A percentile compares a stretch with the other conserved stretches of the same genome.
phyloP scores from a whole-genome alignment of 164 flowering plant genomes.

The Sedum album region DNA sequence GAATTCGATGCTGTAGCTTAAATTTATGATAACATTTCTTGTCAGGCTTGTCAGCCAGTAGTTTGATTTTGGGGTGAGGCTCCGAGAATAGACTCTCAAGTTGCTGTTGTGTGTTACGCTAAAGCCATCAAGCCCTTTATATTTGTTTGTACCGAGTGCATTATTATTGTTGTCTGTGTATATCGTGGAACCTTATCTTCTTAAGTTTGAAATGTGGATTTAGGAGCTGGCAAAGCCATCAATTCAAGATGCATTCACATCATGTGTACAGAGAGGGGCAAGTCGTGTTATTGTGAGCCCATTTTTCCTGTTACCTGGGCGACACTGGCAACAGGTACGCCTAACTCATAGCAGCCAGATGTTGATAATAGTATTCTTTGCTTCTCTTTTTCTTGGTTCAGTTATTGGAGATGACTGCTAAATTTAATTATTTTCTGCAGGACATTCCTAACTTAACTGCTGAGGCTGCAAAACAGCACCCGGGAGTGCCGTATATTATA shows the following conservation, averaged over 20 bases:
- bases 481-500: slow-evolving; percentile 57
- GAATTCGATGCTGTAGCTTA: background rate
- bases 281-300: slow-evolving; percentile 79
- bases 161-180: background rate
- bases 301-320: slow-evolving; percentile 87
- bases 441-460: slow-evolving; percentile 87
- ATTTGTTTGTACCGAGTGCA: background rate
- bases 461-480: slow-evolving; percentile 86
- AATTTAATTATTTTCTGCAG: slow-evolving; percentile 23
- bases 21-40: background rate
- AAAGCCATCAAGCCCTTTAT: background rate
- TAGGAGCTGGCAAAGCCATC: slow-evolving; percentile 92
- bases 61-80: background rate
- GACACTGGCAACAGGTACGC: slow-evolving; percentile 86
- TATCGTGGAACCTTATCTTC: background rate
- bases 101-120: background rate
- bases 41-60: background rate
- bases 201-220: background rate
- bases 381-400: background rate
- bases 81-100: too few species aligned
- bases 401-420: background rate
- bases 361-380: background rate
- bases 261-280: slow-evolving; percentile 75
- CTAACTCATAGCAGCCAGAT: background rate
- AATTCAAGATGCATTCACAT: slow-evolving; percentile 59